These are phyloP conservation scores for Gaultheria prostrata DNA, from an alignment of 148 eudicot genomes.

Conservation along the genomic window DNA sequence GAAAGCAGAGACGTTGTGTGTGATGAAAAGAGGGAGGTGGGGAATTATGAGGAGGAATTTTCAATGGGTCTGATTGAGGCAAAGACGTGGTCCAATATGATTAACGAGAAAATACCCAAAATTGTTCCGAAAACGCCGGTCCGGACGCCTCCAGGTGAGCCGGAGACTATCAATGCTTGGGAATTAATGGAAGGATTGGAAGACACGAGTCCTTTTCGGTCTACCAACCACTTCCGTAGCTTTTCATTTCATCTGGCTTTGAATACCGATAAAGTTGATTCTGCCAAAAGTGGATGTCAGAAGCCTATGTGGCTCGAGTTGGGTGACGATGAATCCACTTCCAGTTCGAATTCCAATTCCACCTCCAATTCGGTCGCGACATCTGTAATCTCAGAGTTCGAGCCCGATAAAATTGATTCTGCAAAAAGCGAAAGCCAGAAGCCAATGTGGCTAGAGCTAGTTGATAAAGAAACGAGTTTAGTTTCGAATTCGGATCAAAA, in stretches of 20 bases:
- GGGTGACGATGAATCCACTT: constrained; percentile 11
- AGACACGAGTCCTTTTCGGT: constrained; percentile 54
- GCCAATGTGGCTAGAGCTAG: constrained; percentile 21
- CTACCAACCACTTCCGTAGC: constrained; percentile 44
- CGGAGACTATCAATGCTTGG: constrained; percentile 73
- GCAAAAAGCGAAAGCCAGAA: constrained; percentile 22
- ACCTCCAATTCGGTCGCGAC: constrained; percentile 21
- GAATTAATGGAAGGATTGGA: constrained; percentile 95
- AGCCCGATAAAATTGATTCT: background rate
- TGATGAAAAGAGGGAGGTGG: background rate
- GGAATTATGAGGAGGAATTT: constrained; percentile 31
- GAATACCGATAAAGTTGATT: background rate
- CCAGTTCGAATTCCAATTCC: constrained; percentile 17
- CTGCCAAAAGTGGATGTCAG: background rate
- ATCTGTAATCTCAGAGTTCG: background rate
- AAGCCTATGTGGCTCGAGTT: background rate
- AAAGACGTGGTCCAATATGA: constrained; percentile 82
- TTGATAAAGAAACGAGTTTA: constrained; percentile 22
- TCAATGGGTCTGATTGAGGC: constrained; percentile 65
- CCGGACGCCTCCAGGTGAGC: constrained; percentile 78
- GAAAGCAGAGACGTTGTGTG: background rate
- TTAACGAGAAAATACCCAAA: constrained; percentile 60
- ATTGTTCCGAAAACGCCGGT: constrained; percentile 57
- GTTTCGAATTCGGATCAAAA: constrained; percentile 19
- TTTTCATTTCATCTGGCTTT: constrained; percentile 53